These are phyloP conservation scores for Saccharomyces pastorianus DNA, from an alignment of 1,139 yeast genomes.

Conservation along the genomic window DNA sequence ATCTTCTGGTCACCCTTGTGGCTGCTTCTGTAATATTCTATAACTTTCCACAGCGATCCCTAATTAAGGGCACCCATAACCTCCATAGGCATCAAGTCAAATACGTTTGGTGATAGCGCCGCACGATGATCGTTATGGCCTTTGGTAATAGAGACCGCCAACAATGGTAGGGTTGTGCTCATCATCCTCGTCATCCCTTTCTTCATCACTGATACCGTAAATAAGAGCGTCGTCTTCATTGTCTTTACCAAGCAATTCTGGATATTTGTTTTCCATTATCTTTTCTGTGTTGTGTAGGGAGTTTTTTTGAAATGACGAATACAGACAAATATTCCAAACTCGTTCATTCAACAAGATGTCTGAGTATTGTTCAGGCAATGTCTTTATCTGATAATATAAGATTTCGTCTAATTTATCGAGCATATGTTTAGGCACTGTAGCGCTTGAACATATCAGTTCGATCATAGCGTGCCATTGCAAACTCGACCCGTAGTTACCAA, in stretches of 20 bases:
- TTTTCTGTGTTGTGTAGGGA: slow-evolving; percentile 6
- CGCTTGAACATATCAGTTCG: slow-evolving; percentile 31
- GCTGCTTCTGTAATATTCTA: background rate
- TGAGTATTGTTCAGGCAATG: slow-evolving; percentile 35
- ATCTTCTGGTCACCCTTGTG: background rate
- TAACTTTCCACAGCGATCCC: background rate
- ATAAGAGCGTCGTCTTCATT: background rate
- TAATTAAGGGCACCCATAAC: background rate
- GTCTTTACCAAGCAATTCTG: background rate
- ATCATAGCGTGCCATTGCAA: slow-evolving; percentile 39
- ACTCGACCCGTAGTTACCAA: slow-evolving; percentile 41
- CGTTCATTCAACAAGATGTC: slow-evolving; percentile 30
- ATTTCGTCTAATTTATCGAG: slow-evolving; percentile 26
- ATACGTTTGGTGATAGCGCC: background rate
- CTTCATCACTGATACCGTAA: background rate
- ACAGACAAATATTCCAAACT: slow-evolving; percentile 13
- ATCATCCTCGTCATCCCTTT: slow-evolving; percentile 7
- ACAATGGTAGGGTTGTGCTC: slow-evolving; percentile 19
- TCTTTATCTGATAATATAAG: slow-evolving; percentile 29
- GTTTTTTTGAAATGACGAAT: slow-evolving; percentile 10
- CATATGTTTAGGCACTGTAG: slow-evolving; percentile 15
- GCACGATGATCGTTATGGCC: background rate
- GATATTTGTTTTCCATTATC: slow-evolving; percentile 5
- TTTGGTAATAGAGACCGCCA: slow-evolving; percentile 14
- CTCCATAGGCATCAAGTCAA: background rate